phyloP scores from a whole-genome alignment of 2,329 filamentous ascomycete species.

The Diplocarpon mali region DNA sequence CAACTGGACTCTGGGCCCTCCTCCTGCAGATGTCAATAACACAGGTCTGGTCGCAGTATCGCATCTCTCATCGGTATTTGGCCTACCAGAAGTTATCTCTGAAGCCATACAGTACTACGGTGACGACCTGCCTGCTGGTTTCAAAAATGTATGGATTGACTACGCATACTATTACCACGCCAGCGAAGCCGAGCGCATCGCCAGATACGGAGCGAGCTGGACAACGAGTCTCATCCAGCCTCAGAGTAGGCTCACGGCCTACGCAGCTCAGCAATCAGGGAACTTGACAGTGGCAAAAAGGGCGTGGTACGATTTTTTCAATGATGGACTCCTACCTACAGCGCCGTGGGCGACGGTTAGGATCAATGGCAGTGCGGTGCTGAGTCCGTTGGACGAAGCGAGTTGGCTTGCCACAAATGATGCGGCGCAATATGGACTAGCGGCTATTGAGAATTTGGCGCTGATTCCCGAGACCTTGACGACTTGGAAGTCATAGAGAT shows the following conservation, averaged over 20 bases:
- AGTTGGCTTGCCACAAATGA: conserved; percentile 47
- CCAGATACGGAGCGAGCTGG: conserved; percentile 41
- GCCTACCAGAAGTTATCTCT: conserved; percentile 45
- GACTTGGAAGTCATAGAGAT: background rate
- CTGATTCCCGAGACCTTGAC: conserved; percentile 16
- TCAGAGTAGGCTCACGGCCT: conserved; percentile 47
- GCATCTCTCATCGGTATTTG: conserved; percentile 47
- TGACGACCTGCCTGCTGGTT: conserved; percentile 35
- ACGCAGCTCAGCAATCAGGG: conserved; percentile 33
- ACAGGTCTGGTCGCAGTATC: conserved; percentile 39
- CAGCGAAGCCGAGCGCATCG: conserved; percentile 36
- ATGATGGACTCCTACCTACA: conserved; percentile 34
- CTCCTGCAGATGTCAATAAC: conserved; percentile 41
- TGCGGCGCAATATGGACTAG: conserved; percentile 44
- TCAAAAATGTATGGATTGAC: conserved; percentile 45
- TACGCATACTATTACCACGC: conserved; percentile 50
- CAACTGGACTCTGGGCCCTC: conserved; percentile 39
- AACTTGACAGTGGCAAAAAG: conserved; percentile 38
- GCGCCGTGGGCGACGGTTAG: conserved; percentile 30
- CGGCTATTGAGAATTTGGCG: conserved; percentile 44
- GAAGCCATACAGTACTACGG: conserved; percentile 41
- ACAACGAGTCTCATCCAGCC: conserved; percentile 41
- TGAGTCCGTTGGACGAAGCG: conserved; percentile 42
- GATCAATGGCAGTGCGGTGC: conserved; percentile 34
- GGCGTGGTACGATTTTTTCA: conserved; percentile 45